Evolutionary conservation across 352 stramenopile species (phyloP), one percentile per base, ranked within the genome.

Genomic region (Globisporangium nodosum): DNA sequence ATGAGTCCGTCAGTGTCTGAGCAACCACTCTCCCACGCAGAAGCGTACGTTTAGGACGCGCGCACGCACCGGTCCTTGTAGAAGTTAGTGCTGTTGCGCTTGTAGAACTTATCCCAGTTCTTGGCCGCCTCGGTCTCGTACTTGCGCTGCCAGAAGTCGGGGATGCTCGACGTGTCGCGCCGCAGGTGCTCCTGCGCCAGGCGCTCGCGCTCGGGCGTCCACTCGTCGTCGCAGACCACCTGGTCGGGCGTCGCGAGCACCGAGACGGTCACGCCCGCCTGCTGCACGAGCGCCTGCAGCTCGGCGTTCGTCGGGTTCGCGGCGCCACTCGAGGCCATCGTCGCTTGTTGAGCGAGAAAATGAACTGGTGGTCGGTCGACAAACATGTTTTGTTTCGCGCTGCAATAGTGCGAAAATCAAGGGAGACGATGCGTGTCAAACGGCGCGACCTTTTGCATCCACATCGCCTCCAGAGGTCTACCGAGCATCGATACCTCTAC

Each of bases 91-190:
- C 81, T 77, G 73, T 98, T 97, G 53, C 87, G 78, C 52, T 93
- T 85, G 73, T 98, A 98, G 70, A 98, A 98, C 60, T 87, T 85
- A 68, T 98, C 87, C 94, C 94, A 98, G 66, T 78, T 95, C 67
- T 86, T 88, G 49, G 81, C 78, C 0, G 90, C 85, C 39, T 96
- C 78, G 13, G 78, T 60, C 58, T 96, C 83, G 63, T 94, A 95
- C 62, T 95, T 93, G 92, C 71, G 72, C 66, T 93, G 78, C 85
- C 85, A 94, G 69, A 88, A 94, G 45, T 71, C 60, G 21, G 83
- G 73, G 58, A 94, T 91, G 37, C 66, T 71, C n/a, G 82, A 90
- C 64, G 71, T 82, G 77, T 94, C 85, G 68, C 86, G 77, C 42
- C 52, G 68, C 54, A 94, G 56, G 37, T 82, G 80, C 64, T 87